These are phyloP conservation scores for Pisolithus orientalis DNA, from an alignment of 768 basidiomycete genomes.

Conservation along the genomic window DNA sequence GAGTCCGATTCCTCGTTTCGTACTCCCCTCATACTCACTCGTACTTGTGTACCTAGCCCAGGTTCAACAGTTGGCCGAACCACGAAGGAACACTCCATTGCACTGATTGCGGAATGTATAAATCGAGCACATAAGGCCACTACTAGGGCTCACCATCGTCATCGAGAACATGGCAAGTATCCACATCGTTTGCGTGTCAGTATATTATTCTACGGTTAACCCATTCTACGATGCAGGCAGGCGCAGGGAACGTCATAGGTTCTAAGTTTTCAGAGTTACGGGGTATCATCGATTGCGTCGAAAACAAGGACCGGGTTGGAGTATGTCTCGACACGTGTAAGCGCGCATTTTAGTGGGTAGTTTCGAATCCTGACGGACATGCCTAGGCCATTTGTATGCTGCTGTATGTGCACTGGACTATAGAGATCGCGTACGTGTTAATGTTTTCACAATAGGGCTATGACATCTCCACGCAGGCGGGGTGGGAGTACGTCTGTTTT, in stretches of 20 bases:
- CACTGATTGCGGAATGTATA: constrained; percentile 62
- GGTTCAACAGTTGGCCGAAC: constrained; percentile 76
- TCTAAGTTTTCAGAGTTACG: constrained; percentile 62
- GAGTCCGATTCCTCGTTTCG: constrained; percentile 21
- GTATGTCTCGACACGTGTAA: constrained; percentile 85
- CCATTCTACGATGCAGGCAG: constrained; percentile 44
- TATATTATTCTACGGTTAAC: not conserved
- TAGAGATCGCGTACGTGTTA: not conserved
- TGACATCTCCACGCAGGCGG: constrained; percentile 66
- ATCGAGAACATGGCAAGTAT: constrained; percentile 77
- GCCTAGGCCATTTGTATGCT: constrained; percentile 67
- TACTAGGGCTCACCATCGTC: constrained; percentile 48
- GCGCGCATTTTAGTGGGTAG: constrained; percentile 10
- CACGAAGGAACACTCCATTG: constrained; percentile 53
- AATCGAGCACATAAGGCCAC: constrained; percentile 70
- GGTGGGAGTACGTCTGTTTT: constrained; percentile 55
- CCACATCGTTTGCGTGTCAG: not conserved
- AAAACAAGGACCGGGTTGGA: constrained; percentile 69
- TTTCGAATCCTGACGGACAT: not conserved
- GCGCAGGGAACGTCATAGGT: constrained; percentile 74
- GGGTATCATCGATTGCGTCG: constrained; percentile 60
- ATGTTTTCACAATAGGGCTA: constrained; percentile 48
- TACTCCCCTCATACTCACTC: not conserved
- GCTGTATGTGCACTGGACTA: constrained; percentile 51
- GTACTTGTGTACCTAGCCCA: constrained; percentile 42